Conservation (phyloP, 2,329 filamentous ascomycete genomes). For the Clonostachys chloroleuca region DNA sequence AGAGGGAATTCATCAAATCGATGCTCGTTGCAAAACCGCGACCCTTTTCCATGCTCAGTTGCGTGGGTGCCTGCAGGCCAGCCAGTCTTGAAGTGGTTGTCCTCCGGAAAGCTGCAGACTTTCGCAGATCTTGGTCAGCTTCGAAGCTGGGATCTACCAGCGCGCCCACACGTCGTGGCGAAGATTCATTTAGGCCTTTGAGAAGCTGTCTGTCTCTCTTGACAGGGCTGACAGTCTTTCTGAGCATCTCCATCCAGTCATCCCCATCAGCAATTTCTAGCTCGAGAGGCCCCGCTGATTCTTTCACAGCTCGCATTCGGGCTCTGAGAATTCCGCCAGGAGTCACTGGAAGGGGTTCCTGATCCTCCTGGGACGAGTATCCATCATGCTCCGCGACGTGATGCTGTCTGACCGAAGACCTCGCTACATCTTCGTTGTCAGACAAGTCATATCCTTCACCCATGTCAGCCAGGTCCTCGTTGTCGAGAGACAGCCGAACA, state of each 20-base stretch:
- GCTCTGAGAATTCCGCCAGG: conserved; percentile 60
- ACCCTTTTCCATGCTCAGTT: conserved; percentile 37
- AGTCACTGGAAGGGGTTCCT: conserved; percentile 32
- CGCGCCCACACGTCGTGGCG: conserved; percentile 26
- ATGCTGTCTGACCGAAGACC: conserved; percentile 70
- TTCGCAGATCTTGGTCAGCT: conserved; percentile 46
- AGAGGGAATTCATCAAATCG: conserved; percentile 93
- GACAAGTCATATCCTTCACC: conserved; percentile 75
- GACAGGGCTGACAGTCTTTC: conserved; percentile 88
- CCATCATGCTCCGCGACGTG: conserved; percentile 70
- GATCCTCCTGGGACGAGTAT: conserved; percentile 48
- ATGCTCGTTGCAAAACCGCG: conserved; percentile 82
- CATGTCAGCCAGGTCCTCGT: conserved; percentile 50
- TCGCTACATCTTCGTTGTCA: conserved; percentile 70
- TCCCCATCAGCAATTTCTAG: conserved; percentile 65
- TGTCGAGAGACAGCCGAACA: conserved; percentile 55
- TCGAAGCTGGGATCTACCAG: conserved; percentile 18
- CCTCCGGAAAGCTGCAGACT: conserved; percentile 12
- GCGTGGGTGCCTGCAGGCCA: conserved; percentile 17
- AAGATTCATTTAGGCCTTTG: conserved; percentile 49
- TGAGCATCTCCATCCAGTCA: conserved; percentile 91
- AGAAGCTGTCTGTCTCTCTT: conserved; percentile 83
- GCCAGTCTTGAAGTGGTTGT: conserved; percentile 19
- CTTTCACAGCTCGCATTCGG: conserved; percentile 59
- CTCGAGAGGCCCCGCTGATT: conserved; percentile 51